These are phyloP conservation scores for Suhomyces bokatorum DNA, from an alignment of 1,139 yeast genomes.

Conservation along the genomic window DNA sequence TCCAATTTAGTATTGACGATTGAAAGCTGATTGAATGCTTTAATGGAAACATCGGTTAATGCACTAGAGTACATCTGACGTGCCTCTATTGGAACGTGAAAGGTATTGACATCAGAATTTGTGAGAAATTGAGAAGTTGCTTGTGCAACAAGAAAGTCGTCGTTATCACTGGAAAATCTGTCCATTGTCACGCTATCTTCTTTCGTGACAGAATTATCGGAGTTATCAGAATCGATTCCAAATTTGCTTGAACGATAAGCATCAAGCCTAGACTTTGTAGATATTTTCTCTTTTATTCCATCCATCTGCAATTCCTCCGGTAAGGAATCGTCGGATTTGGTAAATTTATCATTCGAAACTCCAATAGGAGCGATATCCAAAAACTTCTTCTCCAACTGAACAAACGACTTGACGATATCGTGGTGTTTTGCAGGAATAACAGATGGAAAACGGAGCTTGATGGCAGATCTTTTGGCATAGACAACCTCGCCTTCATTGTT, in stretches of 20 bases:
- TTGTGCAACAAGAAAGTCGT: constrained; percentile 38
- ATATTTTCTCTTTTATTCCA: constrained; percentile 1
- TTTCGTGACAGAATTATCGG: neutral
- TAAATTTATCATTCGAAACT: constrained; percentile 34
- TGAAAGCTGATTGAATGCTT: constrained; percentile 19
- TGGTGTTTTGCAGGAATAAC: constrained; percentile 41
- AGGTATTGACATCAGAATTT: constrained; percentile 40
- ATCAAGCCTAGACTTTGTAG: neutral
- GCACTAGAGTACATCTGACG: constrained; percentile 32
- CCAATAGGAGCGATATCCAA: constrained; percentile 43
- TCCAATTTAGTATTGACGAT: constrained; percentile 42
- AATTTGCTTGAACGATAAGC: neutral
- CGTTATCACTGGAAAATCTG: constrained; percentile 8
- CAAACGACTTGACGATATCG: constrained; percentile 25
- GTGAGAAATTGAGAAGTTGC: constrained; percentile 41
- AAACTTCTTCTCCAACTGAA: constrained; percentile 34
- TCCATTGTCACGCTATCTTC: neutral
- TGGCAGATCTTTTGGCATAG: constrained; percentile 46
- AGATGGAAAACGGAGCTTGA: constrained; percentile 56
- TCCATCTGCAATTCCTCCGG: constrained; percentile 23
- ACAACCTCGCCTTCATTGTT: constrained; percentile 57
- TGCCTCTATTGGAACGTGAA: constrained; percentile 37
- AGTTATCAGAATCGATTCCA: neutral
- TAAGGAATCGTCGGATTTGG: constrained; percentile 25
- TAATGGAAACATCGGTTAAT: constrained; percentile 32